A percentile compares a stretch with the other conserved stretches of the same genome.
These are phyloP conservation scores for Cicer arietinum DNA, from an alignment of 306 rosid genomes.

Conservation along the genomic window DNA sequence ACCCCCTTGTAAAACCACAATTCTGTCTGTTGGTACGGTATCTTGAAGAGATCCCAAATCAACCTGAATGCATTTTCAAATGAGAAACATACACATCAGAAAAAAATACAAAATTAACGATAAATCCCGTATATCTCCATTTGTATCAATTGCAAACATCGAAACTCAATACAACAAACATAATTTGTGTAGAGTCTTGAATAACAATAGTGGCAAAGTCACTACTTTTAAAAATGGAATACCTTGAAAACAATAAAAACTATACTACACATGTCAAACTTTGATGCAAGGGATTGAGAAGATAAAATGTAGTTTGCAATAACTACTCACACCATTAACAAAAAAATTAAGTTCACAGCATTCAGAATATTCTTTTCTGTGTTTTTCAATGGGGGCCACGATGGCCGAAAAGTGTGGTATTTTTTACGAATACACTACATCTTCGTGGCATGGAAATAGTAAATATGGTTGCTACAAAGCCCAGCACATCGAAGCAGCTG, in stretches of 20 bases:
- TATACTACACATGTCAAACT: neutral
- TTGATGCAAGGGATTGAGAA: conserved; percentile 5
- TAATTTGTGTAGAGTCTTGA: neutral
- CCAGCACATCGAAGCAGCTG: neutral
- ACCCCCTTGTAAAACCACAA: conserved; percentile 80
- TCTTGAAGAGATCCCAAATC: conserved; percentile 91
- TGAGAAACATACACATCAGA: conserved; percentile 28
- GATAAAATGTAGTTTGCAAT: conserved; percentile 8
- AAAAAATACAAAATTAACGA: conserved; percentile 1
- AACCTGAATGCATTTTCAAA: conserved; percentile 60
- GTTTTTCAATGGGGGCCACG: neutral
- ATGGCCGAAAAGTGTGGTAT: neutral
- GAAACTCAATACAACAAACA: neutral
- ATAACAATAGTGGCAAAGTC: neutral
- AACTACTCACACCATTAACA: neutral
- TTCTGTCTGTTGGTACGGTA: conserved; percentile 97
- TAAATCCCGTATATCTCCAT: neutral
- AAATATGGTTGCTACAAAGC: neutral
- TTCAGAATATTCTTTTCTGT: conserved; percentile 5
- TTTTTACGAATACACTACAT: neutral
- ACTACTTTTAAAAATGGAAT: neutral
- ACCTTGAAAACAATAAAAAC: neutral
- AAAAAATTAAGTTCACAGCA: neutral
- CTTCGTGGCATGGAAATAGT: neutral
- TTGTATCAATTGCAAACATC: conserved; percentile 13